phyloP scores from a whole-genome alignment of 1,284 basidiomycete genomes.

The Abortiporus biennis region DNA sequence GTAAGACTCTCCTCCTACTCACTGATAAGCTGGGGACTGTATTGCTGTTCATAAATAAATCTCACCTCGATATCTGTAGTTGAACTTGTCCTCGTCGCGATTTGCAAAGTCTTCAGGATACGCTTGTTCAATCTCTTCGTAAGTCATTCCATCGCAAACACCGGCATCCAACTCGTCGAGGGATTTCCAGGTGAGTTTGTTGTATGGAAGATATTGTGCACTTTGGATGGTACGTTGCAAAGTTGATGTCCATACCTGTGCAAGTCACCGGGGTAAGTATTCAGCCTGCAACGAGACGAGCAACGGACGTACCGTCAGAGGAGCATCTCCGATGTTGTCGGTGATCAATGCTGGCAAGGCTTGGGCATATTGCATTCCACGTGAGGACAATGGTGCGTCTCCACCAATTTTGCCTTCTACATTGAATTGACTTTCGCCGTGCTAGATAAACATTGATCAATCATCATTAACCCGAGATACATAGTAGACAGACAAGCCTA shows the following conservation, averaged over 20 bases:
- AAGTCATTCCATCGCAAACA: slow-evolving; percentile 99
- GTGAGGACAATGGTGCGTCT: slow-evolving; percentile 82
- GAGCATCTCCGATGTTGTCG: slow-evolving; percentile 87
- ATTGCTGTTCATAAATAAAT: too few species aligned
- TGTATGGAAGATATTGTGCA: slow-evolving; percentile 75
- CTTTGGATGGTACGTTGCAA: slow-evolving; percentile 92
- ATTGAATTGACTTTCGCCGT: slow-evolving; percentile 98
- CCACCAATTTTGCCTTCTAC: slow-evolving; percentile 97
- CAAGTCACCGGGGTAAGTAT: not conserved
- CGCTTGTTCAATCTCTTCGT: slow-evolving; percentile 95
- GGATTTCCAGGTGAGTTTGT: slow-evolving; percentile 97
- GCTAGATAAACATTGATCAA: slow-evolving; percentile 41
- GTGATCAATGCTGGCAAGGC: slow-evolving; percentile 86
- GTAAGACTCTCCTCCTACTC: slow-evolving; percentile 83
- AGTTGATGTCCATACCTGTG: slow-evolving; percentile 93
- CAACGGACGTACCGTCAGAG: slow-evolving; percentile 62
- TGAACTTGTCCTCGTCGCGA: slow-evolving; percentile 99
- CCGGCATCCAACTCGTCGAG: slow-evolving; percentile 98
- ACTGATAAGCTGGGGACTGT: slow-evolving; percentile 3
- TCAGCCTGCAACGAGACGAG: not conserved
- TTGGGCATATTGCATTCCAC: slow-evolving; percentile 81
- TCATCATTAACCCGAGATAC: slow-evolving; percentile 8
- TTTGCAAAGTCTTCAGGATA: slow-evolving; percentile 99
- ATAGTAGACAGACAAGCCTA: slow-evolving; percentile 30
- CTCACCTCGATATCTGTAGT: slow-evolving; percentile 88